Percentiles rank a stretch among this genome's conserved stretches.
Evolutionary conservation across 768 basidiomycete genomes (phyloP).

Genomic region (Collybiopsis luxurians): DNA sequence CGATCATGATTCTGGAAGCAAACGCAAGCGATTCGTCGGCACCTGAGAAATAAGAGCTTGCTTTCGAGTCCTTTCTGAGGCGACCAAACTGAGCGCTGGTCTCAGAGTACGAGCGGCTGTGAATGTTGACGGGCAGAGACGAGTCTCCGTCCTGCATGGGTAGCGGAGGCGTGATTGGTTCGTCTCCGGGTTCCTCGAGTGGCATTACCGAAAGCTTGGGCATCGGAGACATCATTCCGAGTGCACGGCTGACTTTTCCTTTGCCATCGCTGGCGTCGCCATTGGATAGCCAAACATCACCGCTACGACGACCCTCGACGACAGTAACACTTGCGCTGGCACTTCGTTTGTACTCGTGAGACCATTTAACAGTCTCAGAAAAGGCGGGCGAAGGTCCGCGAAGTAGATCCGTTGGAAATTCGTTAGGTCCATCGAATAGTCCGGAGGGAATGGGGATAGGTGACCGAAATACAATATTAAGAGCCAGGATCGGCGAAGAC

Average conservation of each 20-base stretch:
- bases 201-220: conserved; percentile 73
- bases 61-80: conserved; percentile 49
- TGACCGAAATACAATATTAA: conserved; percentile 58
- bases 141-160: conserved; percentile 55
- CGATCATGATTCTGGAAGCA: conserved; percentile 64
- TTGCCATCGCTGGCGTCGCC: conserved; percentile 73
- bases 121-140: conserved; percentile 39
- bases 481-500: conserved; percentile 63
- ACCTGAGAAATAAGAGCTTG: conserved; percentile 52
- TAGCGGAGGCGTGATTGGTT: conserved; percentile 54
- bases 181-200: conserved; percentile 43
- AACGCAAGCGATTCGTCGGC: conserved; percentile 49
- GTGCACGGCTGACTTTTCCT: conserved; percentile 54
- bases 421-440: conserved; percentile 52
- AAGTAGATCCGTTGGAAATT: conserved; percentile 38
- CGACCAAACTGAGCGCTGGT: conserved; percentile 57
- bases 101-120: conserved; percentile 54
- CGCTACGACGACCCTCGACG: conserved; percentile 68
- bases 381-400: conserved; percentile 43
- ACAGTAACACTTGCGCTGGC: conserved; percentile 57
- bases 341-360: conserved; percentile 62
- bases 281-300: conserved; percentile 71
- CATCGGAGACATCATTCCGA: conserved; percentile 59
- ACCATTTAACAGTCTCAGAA: conserved; percentile 38
- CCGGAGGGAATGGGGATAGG: conserved; percentile 67